Conservation (phyloP, 2,329 filamentous ascomycete genomes). For the Ophiostoma novo-ulmi region DNA sequence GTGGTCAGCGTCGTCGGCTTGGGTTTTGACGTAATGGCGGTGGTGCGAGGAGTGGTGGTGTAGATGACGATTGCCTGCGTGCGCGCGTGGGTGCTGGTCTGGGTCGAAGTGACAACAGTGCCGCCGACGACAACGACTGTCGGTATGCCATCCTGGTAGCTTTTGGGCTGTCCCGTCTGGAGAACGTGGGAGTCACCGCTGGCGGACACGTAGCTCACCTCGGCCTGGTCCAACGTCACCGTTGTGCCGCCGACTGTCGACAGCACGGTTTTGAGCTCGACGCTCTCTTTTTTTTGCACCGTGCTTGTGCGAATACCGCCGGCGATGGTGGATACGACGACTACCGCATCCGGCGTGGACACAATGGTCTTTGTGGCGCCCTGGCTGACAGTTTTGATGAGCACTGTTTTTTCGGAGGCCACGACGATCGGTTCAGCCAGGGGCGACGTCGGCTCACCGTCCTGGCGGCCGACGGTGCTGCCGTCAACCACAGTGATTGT, state of each 20-base stretch:
- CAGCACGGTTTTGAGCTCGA: not conserved
- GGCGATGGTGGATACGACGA: not conserved
- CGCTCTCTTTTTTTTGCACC: not conserved
- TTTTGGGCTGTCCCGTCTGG: not conserved
- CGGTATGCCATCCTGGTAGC: not conserved
- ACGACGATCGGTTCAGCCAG: not conserved
- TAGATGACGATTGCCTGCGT: not conserved
- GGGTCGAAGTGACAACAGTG: not conserved
- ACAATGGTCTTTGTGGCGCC: not conserved
- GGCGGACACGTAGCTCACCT: not conserved
- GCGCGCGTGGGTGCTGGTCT: not conserved
- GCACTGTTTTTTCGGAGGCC: not conserved
- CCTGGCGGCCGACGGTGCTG: slow-evolving; percentile 17
- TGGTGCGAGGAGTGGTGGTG: slow-evolving; percentile 7
- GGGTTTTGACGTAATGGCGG: slow-evolving; percentile 33
- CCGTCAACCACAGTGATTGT: slow-evolving; percentile 26
- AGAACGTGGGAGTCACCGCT: not conserved
- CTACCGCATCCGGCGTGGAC: not conserved
- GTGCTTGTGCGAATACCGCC: not conserved
- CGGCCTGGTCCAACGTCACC: not conserved
- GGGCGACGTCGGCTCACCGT: slow-evolving; percentile 20
- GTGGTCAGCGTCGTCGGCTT: slow-evolving; percentile 23
- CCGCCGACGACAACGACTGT: slow-evolving; percentile 1
- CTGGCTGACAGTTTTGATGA: not conserved
- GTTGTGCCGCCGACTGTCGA: not conserved